Evolutionary conservation across 306 rosid species (phyloP).

Genomic region (Pterocarpus santalinus): DNA sequence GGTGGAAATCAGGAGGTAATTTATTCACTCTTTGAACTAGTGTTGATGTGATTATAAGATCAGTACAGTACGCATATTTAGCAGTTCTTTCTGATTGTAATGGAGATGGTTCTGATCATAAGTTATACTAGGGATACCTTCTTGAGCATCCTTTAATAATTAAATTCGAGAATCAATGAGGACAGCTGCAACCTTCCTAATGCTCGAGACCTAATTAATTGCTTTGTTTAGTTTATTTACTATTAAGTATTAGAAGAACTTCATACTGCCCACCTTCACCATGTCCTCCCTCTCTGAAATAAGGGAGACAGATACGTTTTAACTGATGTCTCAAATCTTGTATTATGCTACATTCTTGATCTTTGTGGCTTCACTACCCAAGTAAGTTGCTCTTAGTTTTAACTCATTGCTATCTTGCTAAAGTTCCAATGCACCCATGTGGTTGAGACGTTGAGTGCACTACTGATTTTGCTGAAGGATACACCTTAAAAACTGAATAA

Average conservation of each 20-base stretch:
- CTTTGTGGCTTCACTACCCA: not conserved
- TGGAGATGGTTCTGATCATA: conserved; percentile 18
- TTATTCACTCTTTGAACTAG: not conserved
- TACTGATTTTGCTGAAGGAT: not conserved
- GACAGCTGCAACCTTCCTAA: conserved; percentile 8
- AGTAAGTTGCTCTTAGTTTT: not conserved
- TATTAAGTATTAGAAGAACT: not conserved
- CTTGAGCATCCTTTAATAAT: too few species aligned
- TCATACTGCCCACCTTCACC: not conserved
- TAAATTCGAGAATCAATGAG: not conserved
- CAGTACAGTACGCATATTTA: not conserved
- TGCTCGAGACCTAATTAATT: not conserved
- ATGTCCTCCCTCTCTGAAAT: not conserved
- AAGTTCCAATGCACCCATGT: not conserved
- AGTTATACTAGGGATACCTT: not conserved
- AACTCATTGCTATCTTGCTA: not conserved
- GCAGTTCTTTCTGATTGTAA: conserved; percentile 13
- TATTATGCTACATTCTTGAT: not conserved
- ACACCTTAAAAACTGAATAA: not conserved
- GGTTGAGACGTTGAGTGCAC: not conserved
- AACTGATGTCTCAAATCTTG: not conserved
- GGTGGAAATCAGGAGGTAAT: conserved; percentile 69
- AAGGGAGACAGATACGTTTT: too few species aligned
- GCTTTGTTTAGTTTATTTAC: not conserved
- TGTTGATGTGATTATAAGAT: conserved; percentile 9